phyloP scores from a whole-genome alignment of 169 alveolate genomes.

The Perkinsus chesapeaki region DNA sequence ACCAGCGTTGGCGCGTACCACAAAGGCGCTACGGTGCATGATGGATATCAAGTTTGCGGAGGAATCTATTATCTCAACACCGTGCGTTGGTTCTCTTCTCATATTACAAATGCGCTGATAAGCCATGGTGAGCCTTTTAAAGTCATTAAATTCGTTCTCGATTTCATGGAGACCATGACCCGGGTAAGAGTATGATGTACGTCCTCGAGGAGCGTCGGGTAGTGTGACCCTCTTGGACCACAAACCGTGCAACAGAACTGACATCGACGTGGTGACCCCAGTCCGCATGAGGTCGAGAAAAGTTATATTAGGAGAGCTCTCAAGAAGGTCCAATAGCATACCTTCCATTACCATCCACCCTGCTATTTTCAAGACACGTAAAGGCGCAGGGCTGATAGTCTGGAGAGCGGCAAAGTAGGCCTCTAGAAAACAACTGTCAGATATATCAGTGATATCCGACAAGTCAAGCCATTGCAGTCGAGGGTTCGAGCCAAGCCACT shows the following conservation, averaged over 20 bases:
- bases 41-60: neutral
- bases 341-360: neutral
- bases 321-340: neutral
- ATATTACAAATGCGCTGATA: neutral
- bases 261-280: no score
- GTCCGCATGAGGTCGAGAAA: neutral
- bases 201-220: no score
- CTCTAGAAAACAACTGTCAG: neutral
- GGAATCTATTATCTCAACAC: neutral
- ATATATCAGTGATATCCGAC: neutral
- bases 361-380: neutral
- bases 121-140: neutral
- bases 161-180: no score
- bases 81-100: neutral
- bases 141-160: neutral
- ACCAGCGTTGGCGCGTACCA: no score
- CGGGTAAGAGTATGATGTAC: no score
- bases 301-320: neutral
- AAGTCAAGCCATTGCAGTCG: neutral
- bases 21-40: no score
- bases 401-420: neutral
- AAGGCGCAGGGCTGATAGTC: neutral
- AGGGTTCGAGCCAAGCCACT: neutral
- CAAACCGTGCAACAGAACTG: no score
- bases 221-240: no score